Conservation (phyloP, 331 rosid genomes). For the Acacia pycnantha region DNA sequence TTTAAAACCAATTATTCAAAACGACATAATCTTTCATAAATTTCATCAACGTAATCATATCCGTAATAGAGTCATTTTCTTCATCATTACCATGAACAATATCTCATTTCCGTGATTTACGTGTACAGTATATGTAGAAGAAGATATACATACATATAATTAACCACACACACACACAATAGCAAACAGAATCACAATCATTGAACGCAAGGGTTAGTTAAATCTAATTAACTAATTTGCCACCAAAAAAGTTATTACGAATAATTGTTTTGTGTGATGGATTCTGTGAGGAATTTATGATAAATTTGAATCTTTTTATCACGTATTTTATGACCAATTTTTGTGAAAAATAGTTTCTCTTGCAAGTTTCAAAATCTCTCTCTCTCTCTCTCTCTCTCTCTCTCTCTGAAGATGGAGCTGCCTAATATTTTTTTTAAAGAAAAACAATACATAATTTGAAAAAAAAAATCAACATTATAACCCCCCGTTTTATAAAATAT, state of each 20-base stretch:
- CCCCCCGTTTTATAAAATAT: too few species aligned
- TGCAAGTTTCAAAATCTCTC: neutral
- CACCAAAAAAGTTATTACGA: neutral
- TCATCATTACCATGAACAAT: constrained; percentile 35
- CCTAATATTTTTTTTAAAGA: too few species aligned
- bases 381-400: too few species aligned
- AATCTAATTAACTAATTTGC: neutral
- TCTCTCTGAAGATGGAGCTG: too few species aligned
- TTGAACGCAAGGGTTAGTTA: neutral
- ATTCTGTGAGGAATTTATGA: neutral
- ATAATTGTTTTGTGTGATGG: too few species aligned
- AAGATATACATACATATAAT: too few species aligned
- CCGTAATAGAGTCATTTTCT: constrained; percentile 28
- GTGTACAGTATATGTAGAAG: too few species aligned
- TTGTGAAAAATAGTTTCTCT: neutral
- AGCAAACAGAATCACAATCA: neutral
- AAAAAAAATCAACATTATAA: too few species aligned
- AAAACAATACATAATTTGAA: too few species aligned
- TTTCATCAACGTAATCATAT: constrained; percentile 43
- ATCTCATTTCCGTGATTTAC: constrained; percentile 24
- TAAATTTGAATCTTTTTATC: too few species aligned
- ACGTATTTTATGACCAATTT: neutral
- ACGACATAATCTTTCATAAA: constrained; percentile 20
- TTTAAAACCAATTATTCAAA: constrained; percentile 25
- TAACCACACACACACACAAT: too few species aligned